These are phyloP conservation scores for Malassezia equina DNA, from an alignment of 1,284 basidiomycete species.

Conservation along the genomic window DNA sequence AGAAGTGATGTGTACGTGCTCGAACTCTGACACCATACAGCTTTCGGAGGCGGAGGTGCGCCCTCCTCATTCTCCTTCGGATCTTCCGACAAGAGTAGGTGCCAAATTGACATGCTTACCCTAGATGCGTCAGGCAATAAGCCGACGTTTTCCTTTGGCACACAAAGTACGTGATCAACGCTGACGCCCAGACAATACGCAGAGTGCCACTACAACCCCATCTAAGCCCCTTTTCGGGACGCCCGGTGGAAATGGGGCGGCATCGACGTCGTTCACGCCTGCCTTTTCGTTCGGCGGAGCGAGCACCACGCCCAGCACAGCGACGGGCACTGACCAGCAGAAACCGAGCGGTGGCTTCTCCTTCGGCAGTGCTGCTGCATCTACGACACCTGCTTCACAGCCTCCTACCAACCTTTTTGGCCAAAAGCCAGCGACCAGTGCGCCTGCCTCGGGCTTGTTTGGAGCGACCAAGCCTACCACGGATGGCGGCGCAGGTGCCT, in stretches of 20 bases:
- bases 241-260: background rate
- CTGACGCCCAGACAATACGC: background rate
- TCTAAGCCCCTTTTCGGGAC: constrained; percentile 1
- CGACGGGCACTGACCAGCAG: background rate
- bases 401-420: constrained; percentile 16
- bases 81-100: constrained; percentile 9
- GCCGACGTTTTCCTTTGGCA: background rate
- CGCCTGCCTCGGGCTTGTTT: constrained; percentile 1
- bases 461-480: constrained; percentile 4
- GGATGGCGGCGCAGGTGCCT: background rate
- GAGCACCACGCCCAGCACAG: background rate
- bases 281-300: constrained; percentile 4
- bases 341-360: constrained; percentile 13
- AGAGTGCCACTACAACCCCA: background rate
- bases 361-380: background rate
- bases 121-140: background rate
- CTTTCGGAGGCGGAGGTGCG: constrained; percentile 1
- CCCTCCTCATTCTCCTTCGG: constrained; percentile 10
- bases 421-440: constrained; percentile 3
- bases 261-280: background rate
- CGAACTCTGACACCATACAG: background rate
- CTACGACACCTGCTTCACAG: constrained; percentile 15
- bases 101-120: background rate
- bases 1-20: constrained; percentile 1
- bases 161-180: background rate